These are phyloP conservation scores for Helicocarpus griseus DNA, from an alignment of 2,329 filamentous ascomycete genomes.

Conservation along the genomic window DNA sequence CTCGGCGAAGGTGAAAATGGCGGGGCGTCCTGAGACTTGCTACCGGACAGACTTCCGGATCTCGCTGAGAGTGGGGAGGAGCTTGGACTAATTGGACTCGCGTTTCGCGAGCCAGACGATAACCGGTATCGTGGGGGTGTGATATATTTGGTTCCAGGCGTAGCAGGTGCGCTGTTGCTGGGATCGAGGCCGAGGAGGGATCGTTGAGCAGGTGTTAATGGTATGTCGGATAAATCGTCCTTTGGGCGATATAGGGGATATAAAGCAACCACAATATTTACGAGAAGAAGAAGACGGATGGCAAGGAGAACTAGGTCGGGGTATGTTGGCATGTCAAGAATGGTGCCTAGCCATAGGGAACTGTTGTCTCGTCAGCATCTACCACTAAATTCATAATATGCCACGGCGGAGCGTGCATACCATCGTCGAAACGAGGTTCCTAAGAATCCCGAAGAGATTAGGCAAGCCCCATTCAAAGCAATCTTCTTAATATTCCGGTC, in stretches of 20 bases:
- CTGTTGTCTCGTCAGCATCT: conserved; percentile 18
- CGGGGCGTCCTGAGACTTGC: conserved; percentile 31
- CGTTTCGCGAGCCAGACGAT: conserved; percentile 50
- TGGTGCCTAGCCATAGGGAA: conserved; percentile 25
- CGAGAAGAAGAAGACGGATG: conserved; percentile 52
- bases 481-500: conserved; percentile 65
- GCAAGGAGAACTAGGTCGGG: conserved; percentile 41
- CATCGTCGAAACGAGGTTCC: conserved; percentile 29
- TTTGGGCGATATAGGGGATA: conserved; percentile 60
- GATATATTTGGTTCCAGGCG: conserved; percentile 62
- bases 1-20: conserved; percentile 47
- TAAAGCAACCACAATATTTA: conserved; percentile 63
- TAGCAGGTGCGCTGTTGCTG: conserved; percentile 51
- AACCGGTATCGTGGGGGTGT: conserved; percentile 82
- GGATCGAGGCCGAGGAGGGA: conserved; percentile 72
- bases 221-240: conserved; percentile 79
- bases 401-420: conserved; percentile 15
- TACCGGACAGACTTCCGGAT: conserved; percentile 18
- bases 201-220: conserved; percentile 81
- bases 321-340: conserved; percentile 30
- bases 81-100: conserved; percentile 29
- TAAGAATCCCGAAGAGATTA: conserved; percentile 42
- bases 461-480: conserved; percentile 53
- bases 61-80: conserved; percentile 27
- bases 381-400: neutral